Base-by-base conservation (phyloP, 495 filamentous ascomycete genomes). In the Aspergillus egyptiacus region DNA sequence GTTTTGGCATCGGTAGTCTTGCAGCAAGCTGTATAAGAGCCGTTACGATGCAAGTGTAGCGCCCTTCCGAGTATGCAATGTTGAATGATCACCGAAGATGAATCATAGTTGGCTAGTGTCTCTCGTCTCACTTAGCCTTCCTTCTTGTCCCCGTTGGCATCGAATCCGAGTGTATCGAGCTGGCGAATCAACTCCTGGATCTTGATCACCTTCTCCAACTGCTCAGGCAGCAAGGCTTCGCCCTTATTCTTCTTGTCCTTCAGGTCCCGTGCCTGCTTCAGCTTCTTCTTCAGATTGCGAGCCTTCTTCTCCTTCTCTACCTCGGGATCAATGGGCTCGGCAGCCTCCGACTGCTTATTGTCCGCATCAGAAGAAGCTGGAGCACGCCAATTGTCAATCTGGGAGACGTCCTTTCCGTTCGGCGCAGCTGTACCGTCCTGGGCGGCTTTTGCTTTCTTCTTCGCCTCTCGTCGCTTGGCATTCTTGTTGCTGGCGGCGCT, bases 151-250 rank as follows among this genome's bases (percentile, higher is more conserved):
- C 78, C 82, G 43, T 84, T 75, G 18, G 68, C 63, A 63, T 95
- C 87, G 50, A 97, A 90, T 0, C 93, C 94, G 23, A 99, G 70
- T 6, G 74, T 73, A 55, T 95, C 89, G 22, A 99, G 75, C 63
- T 97, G 89, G 25, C 89, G 77, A 43, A 95, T 84, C 15, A 99
- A 75, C 68, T 96, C 93, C 41, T 88, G 86, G 60, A 99, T 94
- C 67, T 91, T 95, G 60, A 95, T 93, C 36, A 99, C 85, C 71
- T 99, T 99, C 50, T 89, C 91, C 44, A 97, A 83, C 70, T 99
- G 94, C 67, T 99, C 94, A 0, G 94, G 94, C 11, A 95, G 71
- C 52, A 99, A 65, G 0, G 75, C 70, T 53, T 85, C 84, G 19
- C 93, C 94, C 30, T 81, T 79, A 18, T 95, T 86, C 68, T 96